Base-by-base conservation (phyloP, 495 filamentous ascomycete genomes). In the Xylaria intraflava region DNA sequence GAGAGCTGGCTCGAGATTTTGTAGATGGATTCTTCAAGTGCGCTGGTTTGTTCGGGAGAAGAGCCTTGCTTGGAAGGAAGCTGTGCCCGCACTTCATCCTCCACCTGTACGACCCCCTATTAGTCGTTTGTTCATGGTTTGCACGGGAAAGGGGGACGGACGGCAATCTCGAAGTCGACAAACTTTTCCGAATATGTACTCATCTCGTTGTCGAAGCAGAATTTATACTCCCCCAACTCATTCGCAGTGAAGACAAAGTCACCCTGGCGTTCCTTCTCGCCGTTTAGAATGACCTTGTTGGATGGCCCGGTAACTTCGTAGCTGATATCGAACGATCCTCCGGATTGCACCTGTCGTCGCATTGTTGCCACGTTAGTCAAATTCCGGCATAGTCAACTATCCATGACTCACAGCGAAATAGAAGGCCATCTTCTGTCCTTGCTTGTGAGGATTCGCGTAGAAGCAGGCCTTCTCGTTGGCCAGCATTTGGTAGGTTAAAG, bases 151-250 rank as follows among this genome's bases (percentile, higher is more conserved):
- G 53, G 47, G 20, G 26, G 31, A 72, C 87, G 56, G 75, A 96
- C 93, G 59, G 93, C 80, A 67, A 99, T 96, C 74, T 99, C 94
- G 65, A 99, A 97, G 67, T 99, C 93, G 48, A 99, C 91, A 72
- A 92, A 84, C 72, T 99, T 99, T 75, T 99, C 94, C 20, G 92
- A 84, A 62, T 93, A 96, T 2, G 92, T 97, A 61, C 88, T 93
- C 88, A 97, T 95, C 62, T 95, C 88, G 63, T 97, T 99, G 73
- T 93, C 85, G 76, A 99, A 97, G 80, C 94, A 99, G 72, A 97
- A 96, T 50, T 82, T 81, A 72, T 97, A 97, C 62, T 97, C 93
- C 43, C 94, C 94, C n/a, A 82, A 57, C 42, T 95, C 87, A 60
- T 87, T 87, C 4, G 93, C 94, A 2, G 94, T 96, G 68, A 99